Base-by-base conservation (phyloP, 495 filamentous ascomycete genomes). In the Umbilicaria muhlenbergii region DNA sequence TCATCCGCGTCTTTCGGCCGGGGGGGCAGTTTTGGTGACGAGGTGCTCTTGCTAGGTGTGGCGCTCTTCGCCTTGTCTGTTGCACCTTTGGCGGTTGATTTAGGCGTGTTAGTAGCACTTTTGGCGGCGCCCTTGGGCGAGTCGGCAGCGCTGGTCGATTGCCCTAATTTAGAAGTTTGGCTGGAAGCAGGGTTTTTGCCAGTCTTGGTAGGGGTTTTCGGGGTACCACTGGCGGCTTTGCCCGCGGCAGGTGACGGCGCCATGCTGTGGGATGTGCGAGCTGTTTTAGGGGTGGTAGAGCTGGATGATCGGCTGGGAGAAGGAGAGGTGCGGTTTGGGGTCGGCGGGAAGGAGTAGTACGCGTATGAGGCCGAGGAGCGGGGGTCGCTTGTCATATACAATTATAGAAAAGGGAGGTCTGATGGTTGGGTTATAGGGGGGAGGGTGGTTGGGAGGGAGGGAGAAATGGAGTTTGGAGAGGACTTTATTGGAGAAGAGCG, bases 301-400 rank as follows among this genome's bases (percentile, higher is more conserved):
- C 45, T 52, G 33, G 42, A 45, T 34, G 58, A 57, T 33, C 53
- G 46, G 21, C 38, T 44, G 32, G 44, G 43, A 36, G 47, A 41
- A 16, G 66, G 63, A 24, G 66, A 65, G 34, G 57, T 50, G 51
- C 66, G 51, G 48, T 59, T 64, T 8, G 66, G 66, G 24, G 66
- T 70, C 21, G 66, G 60, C 36, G 66, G 66, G 38, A 70, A 70
- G 39, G 66, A 70, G 51, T 68, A 70, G 51, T 70, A 70, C 15
- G 61, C 58, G 66, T 70, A 70, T 48, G 58, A 59, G 42, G 58
- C 59, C 42, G 63, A 60, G 43, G 53, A 55, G 36, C 47, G 47
- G 37, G 50, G 44, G 37, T 64, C 59, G 54, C 56, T 66, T 51
- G 58, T 63, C 64, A 69, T 67, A 60, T 55, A 68, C 50, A 45